A percentile compares a stretch with the other conserved stretches of the same genome.
phyloP scores from a whole-genome alignment of 352 stramenopile species.

The Globisporangium perplexum region DNA sequence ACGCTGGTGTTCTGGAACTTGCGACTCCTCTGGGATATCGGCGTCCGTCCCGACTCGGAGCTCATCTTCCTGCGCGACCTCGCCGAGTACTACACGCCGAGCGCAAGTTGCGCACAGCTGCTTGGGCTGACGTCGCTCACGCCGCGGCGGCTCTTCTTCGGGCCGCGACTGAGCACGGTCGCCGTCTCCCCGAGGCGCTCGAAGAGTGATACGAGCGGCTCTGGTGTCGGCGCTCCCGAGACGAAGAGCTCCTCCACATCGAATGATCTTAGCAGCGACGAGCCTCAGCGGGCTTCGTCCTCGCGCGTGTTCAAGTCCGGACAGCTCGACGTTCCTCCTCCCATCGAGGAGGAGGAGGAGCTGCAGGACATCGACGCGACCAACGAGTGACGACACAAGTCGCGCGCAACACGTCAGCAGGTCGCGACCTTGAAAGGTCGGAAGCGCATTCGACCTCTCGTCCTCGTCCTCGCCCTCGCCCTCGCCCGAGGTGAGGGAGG shows the following conservation, averaged over 20 bases:
- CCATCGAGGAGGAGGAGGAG: background rate
- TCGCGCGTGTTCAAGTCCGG: background rate
- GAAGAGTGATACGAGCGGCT: background rate
- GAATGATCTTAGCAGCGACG: background rate
- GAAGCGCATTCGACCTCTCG: too few species aligned
- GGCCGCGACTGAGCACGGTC: background rate
- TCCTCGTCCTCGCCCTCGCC: too few species aligned
- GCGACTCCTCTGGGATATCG: constrained; percentile 26
- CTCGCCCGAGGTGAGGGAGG: too few species aligned
- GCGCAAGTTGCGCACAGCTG: constrained; percentile 7
- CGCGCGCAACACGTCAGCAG: background rate
- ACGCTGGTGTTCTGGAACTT: constrained; percentile 23
- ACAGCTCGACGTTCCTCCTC: background rate
- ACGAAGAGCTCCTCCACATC: background rate
- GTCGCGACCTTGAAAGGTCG: background rate
- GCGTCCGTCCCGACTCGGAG: constrained; percentile 17
- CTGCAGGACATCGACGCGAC: background rate
- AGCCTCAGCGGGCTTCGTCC: background rate
- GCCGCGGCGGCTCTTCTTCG: constrained; percentile 1
- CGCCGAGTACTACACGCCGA: constrained; percentile 18
- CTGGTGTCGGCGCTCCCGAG: background rate
- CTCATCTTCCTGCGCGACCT: constrained; percentile 23
- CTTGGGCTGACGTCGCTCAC: background rate
- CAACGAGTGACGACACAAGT: background rate
- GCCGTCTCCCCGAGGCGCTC: background rate